These are phyloP conservation scores for Penicillium crustosum DNA, from an alignment of 2,329 filamentous ascomycete genomes.

Conservation along the genomic window DNA sequence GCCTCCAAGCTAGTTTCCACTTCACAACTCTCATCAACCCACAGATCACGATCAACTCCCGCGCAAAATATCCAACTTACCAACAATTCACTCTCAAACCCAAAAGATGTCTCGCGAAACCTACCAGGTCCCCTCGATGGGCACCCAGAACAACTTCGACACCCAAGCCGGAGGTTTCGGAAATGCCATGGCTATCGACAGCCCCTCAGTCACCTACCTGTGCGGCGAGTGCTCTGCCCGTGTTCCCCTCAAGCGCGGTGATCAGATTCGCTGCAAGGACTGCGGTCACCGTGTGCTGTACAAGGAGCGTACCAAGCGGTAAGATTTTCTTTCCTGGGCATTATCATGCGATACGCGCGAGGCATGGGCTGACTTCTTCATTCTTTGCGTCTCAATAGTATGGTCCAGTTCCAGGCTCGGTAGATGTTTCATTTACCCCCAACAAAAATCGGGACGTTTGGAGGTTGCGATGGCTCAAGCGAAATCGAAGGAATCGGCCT, in stretches of 20 bases:
- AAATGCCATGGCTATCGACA: slow-evolving; percentile 48
- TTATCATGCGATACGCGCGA: slow-evolving; percentile 4
- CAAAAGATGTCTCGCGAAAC: slow-evolving; percentile 67
- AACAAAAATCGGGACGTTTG: neutral
- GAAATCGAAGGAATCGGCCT: slow-evolving; percentile 9
- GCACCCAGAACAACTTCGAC: slow-evolving; percentile 43
- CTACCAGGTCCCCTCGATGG: slow-evolving; percentile 69
- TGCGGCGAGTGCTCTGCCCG: slow-evolving; percentile 84
- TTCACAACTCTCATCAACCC: neutral
- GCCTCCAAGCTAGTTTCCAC: neutral
- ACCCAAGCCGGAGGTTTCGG: slow-evolving; percentile 36
- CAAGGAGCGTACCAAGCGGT: slow-evolving; percentile 98
- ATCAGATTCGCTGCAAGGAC: slow-evolving; percentile 83
- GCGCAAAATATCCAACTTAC: neutral
- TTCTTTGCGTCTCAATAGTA: slow-evolving; percentile 56
- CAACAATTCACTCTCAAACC: neutral
- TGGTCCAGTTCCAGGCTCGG: slow-evolving; percentile 98
- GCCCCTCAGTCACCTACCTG: slow-evolving; percentile 64
- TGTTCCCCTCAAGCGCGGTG: slow-evolving; percentile 71
- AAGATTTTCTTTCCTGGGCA: slow-evolving; percentile 38
- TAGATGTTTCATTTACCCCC: slow-evolving; percentile 45
- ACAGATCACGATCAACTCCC: neutral
- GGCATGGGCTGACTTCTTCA: slow-evolving; percentile 14
- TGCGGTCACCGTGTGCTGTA: slow-evolving; percentile 95
- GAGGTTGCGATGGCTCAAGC: slow-evolving; percentile 1